These are phyloP conservation scores for Naematelia encephala DNA, from an alignment of 768 basidiomycete genomes.

Conservation along the genomic window DNA sequence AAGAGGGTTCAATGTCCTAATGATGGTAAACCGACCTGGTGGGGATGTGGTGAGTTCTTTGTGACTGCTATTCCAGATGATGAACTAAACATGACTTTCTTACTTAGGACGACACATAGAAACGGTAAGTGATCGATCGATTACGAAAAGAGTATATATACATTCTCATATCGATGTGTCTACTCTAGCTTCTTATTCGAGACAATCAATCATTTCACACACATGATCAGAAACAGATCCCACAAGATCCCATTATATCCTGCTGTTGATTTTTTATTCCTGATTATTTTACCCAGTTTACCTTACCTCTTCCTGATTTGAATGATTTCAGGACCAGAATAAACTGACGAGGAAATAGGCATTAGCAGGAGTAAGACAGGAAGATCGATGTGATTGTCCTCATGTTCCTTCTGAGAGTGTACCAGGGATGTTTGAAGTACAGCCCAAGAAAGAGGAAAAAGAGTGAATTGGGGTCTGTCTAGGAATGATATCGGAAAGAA, in stretches of 20 bases:
- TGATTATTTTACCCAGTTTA: no score
- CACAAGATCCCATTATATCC: no score
- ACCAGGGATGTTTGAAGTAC: constrained; percentile 41
- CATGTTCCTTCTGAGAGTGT: constrained; percentile 36
- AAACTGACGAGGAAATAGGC: constrained; percentile 24
- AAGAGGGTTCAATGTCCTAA: constrained; percentile 47
- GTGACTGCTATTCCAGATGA: background rate
- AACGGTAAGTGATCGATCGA: constrained; percentile 37
- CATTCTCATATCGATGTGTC: no score
- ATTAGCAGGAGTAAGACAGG: constrained; percentile 39
- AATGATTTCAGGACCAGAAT: background rate
- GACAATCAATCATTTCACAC: no score
- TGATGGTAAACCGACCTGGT: constrained; percentile 48
- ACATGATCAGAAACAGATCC: no score
- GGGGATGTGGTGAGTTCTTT: constrained; percentile 47
- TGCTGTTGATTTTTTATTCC: no score
- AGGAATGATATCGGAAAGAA: no score
- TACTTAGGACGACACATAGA: constrained; percentile 42
- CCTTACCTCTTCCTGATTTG: background rate
- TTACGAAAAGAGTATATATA: no score
- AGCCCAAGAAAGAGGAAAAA: constrained; percentile 16
- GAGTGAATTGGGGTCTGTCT: no score
- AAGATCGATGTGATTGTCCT: constrained; percentile 43
- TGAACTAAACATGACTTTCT: no score
- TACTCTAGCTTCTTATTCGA: no score